Evolutionary conservation across 345 rosid genomes (phyloP).

Genomic region (Kernera saxatilis): DNA sequence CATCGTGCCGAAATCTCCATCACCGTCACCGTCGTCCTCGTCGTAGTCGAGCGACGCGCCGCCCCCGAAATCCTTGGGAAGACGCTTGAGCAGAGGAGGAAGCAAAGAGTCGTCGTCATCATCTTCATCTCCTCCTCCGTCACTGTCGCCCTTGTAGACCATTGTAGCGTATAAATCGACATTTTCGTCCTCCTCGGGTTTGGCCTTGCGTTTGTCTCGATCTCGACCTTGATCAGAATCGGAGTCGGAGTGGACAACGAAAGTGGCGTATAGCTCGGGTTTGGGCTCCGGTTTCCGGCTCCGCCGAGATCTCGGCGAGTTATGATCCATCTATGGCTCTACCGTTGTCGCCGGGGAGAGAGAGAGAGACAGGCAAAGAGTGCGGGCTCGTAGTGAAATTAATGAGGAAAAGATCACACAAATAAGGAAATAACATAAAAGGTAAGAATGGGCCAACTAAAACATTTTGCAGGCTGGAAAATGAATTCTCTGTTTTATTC

Average conservation of each 20-base stretch:
- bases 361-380: neutral
- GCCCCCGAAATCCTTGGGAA: conserved; percentile 88
- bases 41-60: conserved; percentile 53
- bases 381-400: neutral
- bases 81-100: conserved; percentile 87
- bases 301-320: conserved; percentile 38
- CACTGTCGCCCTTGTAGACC: conserved; percentile 41
- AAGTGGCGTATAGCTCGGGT: conserved; percentile 49
- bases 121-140: conserved; percentile 31
- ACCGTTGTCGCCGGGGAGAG: conserved; percentile 24
- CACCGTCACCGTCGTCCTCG: conserved; percentile 34
- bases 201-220: conserved; percentile 24
- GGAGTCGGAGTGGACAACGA: conserved; percentile 50
- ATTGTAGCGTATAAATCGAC: conserved; percentile 46
- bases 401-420: neutral
- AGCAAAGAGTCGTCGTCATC: conserved; percentile 64
- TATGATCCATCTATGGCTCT: conserved; percentile 40
- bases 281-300: conserved; percentile 40
- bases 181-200: conserved; percentile 28
- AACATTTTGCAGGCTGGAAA: neutral
- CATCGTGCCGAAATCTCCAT: conserved; percentile 74
- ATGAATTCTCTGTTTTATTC: neutral
- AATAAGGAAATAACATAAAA: neutral
- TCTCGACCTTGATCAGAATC: conserved; percentile 34
- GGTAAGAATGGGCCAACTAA: neutral